These are phyloP conservation scores for Melastoma candidum DNA, from an alignment of 441 rosid species.

Conservation along the genomic window DNA sequence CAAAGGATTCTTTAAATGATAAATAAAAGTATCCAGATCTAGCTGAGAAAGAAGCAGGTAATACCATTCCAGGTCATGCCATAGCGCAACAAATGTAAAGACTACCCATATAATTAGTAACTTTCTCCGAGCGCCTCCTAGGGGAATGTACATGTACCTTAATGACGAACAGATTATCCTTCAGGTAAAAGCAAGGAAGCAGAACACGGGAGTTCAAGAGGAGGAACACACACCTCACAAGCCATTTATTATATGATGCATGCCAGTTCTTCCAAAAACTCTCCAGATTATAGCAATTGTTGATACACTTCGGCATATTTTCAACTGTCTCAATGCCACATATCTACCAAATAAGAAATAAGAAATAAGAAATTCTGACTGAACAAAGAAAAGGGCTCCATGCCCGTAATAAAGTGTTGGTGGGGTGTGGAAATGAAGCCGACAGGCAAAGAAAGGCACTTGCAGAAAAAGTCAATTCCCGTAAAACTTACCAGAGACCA, in stretches of 20 bases:
- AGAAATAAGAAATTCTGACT: too few relatives aligned
- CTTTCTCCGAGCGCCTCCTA: slow-evolving; percentile 83
- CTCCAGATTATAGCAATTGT: slow-evolving; percentile 86
- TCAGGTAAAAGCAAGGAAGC: neutral
- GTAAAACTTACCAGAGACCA: slow-evolving; percentile 77
- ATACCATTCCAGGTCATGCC: slow-evolving; percentile 99
- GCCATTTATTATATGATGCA: slow-evolving; percentile 97
- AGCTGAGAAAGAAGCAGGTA: slow-evolving; percentile 6
- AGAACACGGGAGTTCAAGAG: slow-evolving; percentile 12
- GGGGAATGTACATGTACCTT: slow-evolving; percentile 95
- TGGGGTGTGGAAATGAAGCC: too few relatives aligned
- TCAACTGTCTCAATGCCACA: slow-evolving; percentile 87
- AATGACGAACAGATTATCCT: slow-evolving; percentile 11
- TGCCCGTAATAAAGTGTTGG: too few relatives aligned
- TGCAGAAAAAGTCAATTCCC: neutral
- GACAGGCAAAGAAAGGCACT: too few relatives aligned
- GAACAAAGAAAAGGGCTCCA: too few relatives aligned
- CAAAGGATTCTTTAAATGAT: slow-evolving; percentile 16
- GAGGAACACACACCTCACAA: slow-evolving; percentile 56
- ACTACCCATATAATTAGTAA: slow-evolving; percentile 78
- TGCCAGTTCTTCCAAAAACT: slow-evolving; percentile 98
- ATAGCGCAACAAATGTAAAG: slow-evolving; percentile 88
- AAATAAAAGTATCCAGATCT: slow-evolving; percentile 3
- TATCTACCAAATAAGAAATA: slow-evolving; percentile 26
- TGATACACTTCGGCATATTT: slow-evolving; percentile 88